Base-by-base conservation (phyloP, 305 asterid genomes). In the Rubia peregrina region DNA sequence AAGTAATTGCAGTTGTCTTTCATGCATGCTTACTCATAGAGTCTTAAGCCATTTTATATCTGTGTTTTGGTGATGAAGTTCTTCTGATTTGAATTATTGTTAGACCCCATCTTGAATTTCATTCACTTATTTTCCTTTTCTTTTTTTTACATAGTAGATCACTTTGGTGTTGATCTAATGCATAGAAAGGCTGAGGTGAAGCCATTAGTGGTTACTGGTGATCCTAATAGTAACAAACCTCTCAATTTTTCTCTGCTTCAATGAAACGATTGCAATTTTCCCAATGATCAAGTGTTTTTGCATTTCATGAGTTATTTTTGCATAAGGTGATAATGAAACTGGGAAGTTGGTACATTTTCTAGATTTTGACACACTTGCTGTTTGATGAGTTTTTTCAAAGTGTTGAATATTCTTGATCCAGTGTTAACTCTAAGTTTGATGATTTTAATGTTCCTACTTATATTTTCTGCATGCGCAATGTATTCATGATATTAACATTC, bases 11-110 rank as follows among this genome's bases (percentile, higher is more conserved):
- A 2, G 69, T 9, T 69, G 41, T 57, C 53, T 73, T 70, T 74
- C 75, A 72, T 75, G 74, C 76, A 49, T 71, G 66, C 33, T 79
- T 67, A 62, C 78, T 69, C 65, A 74, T 77, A 48, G 71, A 24
- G 26, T 24, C 26, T 24, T 24, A 24, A 24, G 72, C 40, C 65
- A 70, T 74, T 78, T 74, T 78, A 78, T 75, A 71, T 66, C 30
- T 49, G 19, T 75, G 16, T 76, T 41, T 61, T 68, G 24, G 26
- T 24, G 26, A 24, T 24, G 26, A 24, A 24, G 26, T 24, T 24
- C 26, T 24, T 24, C 26, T 24, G 26, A 24, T 24, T 24, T 24
- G 26, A 24, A 24, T 24, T 0, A 24, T 1, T 24, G 26, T 24
- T 24, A 24, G 26, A 24, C 26, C 26, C 26, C 26, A 24, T 24